Base-by-base conservation (phyloP, 805 yeast species). In the Lipomyces kockii region DNA sequence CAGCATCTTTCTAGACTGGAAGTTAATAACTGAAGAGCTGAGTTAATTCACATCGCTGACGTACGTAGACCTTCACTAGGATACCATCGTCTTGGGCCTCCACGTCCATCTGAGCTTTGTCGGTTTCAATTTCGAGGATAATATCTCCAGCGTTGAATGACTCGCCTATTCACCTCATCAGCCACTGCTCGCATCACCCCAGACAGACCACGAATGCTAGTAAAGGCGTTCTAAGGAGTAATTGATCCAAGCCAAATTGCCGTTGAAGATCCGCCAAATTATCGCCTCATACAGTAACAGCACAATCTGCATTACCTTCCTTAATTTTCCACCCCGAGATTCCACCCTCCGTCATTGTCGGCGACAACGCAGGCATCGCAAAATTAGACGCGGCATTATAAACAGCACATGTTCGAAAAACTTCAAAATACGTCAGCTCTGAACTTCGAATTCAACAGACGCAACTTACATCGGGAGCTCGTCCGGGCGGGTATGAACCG, bases 341-440 rank as follows among this genome's bases (percentile, higher is more conserved):
- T 5, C 97, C 97, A 53, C 99, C 99, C 76, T 88, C 91, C 37
- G 92, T 92, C 99, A 94, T 94, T 6, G 99, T 94, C 55, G 99
- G 99, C 4, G 98, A 93, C 97, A 94, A 91, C 32, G 99, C 98
- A 3, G 99, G 99, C 98, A 94, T 94, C 63, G 83, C 87, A 80
- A 91, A 92, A 66, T 76, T 76, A 39, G 71, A 51, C 35, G 81
- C 81, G 9, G 65, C 69, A 46, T 39, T 57, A 3, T 27, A 11
- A 1, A 6, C n/a, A 2, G 62, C 57, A 8, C 39, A 2, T 2
- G 62, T 37, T 29, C 61, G 55, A 14, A 65, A 58, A 22, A 27
- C 67, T 64, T 9, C 17, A 34, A 27, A 53, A 20, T 17, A 12
- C n/a, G n/a, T n/a, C 27, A 20, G 17, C 37, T 43, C 22, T 0